Base-by-base conservation (phyloP, 345 rosid species). In the Pugionium cornutum region DNA sequence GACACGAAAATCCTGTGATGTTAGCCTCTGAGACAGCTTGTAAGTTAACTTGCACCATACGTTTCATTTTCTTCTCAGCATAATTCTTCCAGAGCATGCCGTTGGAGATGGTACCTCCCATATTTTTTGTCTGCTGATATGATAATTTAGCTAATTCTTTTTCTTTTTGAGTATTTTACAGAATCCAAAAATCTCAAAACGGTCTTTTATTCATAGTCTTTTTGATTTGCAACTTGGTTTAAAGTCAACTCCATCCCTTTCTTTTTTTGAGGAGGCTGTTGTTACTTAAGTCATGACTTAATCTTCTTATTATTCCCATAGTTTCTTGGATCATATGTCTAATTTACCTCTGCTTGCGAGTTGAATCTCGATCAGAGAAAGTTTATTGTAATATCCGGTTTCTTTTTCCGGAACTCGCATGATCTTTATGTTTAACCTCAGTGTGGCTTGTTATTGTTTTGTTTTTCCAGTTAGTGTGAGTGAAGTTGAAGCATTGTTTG, bases 401-500 rank as follows among this genome's bases (percentile, higher is more conserved):
- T 25, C 9, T 5, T 31, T 40, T 11, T 34, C 6, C 4, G 0
- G 18, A 29, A 37, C 18, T 18, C 39, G 36, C 25, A 29, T 11
- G 54, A 9, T 65, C 6, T 11, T 43, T 30, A 18, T 42, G 10
- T 3, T 2, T 47, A 48, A 39, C 31, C 11, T 55, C 0, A n/a
- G 52, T 41, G 58, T 52, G n/a, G 33, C 58, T 58, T 52, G 53
- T 64, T 72, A 18, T 18, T 18, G n/a, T 18, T 0, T 18, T 18
- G 0, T 67, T 35, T 63, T 66, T 63, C 52, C 97, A 95, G 99
- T 91, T 78, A 89, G 95, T 76, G 97, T 95, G 31, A 91, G 95
- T 80, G 99, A 95, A 83, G 97, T 95, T 75, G 97, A 95, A 86
- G 99, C 99, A 52, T 78, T 95, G 28, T 91, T 89, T 77, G 99